Conservation (phyloP, 106 monocot genomes). For the Phalaenopsis equestris region DNA sequence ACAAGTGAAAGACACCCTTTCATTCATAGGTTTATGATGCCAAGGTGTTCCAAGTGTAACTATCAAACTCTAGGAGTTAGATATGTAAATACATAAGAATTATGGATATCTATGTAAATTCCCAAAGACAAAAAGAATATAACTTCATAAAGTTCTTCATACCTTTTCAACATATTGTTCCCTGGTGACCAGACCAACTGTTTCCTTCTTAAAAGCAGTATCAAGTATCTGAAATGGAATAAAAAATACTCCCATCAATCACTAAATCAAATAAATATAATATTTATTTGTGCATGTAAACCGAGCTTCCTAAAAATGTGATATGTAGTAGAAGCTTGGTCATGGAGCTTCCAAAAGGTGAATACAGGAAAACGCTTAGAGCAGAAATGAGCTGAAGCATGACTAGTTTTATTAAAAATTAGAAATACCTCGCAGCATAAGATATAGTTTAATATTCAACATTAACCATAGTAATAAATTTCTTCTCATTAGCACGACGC, state of each 20-base stretch:
- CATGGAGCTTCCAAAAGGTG: not conserved
- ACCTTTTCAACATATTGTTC: constrained; percentile 99
- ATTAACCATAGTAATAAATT: not conserved
- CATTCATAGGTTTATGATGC: too few relatives aligned
- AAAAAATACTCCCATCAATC: not conserved
- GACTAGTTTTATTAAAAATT: not conserved
- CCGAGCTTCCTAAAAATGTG: not conserved
- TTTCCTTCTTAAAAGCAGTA: constrained; percentile 99
- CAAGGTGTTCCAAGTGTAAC: too few relatives aligned
- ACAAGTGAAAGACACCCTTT: too few relatives aligned
- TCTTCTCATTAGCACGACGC: not conserved
- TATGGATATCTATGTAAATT: not conserved
- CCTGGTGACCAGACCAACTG: constrained; percentile 92
- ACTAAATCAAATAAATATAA: not conserved
- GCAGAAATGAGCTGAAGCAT: too few relatives aligned
- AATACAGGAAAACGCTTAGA: not conserved
- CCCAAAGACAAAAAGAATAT: not conserved
- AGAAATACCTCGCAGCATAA: not conserved
- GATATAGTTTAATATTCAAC: not conserved
- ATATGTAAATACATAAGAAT: too few relatives aligned
- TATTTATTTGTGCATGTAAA: not conserved
- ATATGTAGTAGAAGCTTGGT: not conserved
- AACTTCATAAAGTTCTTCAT: not conserved
- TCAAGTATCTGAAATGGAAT: constrained; percentile 68
- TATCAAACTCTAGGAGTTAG: too few relatives aligned